Conservation (phyloP, 352 stramenopile genomes). For the Pythium chondricola region DNA sequence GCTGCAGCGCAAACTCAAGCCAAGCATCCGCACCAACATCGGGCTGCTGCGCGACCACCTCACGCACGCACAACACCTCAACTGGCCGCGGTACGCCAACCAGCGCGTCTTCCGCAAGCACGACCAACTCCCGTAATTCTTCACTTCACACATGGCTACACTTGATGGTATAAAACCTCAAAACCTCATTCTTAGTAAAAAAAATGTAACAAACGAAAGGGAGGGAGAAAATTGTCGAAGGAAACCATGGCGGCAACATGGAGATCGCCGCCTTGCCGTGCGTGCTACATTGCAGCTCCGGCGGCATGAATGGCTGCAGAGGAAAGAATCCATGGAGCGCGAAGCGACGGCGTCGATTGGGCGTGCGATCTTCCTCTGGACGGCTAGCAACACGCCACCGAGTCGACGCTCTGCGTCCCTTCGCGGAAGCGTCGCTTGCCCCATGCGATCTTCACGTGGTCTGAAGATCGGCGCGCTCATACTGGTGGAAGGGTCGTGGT, state of each 20-base stretch:
- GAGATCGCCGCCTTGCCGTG: no score
- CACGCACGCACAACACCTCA: slow-evolving; percentile 40
- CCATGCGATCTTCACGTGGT: no score
- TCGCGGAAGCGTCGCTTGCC: background rate
- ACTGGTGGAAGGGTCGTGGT: no score
- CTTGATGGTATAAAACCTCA: slow-evolving; percentile 4
- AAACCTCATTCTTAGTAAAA: background rate
- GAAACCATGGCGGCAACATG: background rate
- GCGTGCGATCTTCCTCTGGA: slow-evolving; percentile 12
- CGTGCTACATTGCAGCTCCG: no score
- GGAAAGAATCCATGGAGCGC: background rate
- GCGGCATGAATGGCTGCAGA: background rate
- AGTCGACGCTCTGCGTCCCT: slow-evolving; percentile 10
- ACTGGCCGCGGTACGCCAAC: slow-evolving; percentile 44
- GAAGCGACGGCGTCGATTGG: slow-evolving; percentile 3
- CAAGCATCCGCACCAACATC: slow-evolving; percentile 49
- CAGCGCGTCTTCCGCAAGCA: slow-evolving; percentile 21
- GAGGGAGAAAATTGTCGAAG: background rate
- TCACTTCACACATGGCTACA: slow-evolving; percentile 13
- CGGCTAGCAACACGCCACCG: slow-evolving; percentile 3
- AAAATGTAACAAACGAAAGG: background rate
- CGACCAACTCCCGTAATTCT: slow-evolving; percentile 1
- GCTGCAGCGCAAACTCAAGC: slow-evolving; percentile 53
- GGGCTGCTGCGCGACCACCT: slow-evolving; percentile 54
- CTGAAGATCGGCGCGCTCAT: no score